Conservation (phyloP, 129 eudicot genomes). For the Logfia minima region DNA sequence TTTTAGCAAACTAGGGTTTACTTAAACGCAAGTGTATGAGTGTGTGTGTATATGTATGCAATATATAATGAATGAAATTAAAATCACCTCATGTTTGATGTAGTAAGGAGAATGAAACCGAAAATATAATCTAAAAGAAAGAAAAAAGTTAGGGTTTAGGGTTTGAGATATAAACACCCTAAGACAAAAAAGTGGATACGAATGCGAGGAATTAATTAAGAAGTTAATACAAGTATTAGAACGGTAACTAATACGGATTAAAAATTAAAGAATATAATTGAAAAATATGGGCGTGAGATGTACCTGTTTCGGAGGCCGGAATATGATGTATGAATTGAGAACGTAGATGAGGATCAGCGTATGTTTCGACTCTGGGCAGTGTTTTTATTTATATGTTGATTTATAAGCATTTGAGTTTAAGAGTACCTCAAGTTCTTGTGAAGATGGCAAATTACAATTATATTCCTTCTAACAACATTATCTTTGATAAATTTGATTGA, state of each 20-base stretch:
- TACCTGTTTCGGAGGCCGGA: too few relatives aligned
- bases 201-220: background rate
- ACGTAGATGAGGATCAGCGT: too few relatives aligned
- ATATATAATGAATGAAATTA: background rate
- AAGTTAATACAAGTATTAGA: background rate
- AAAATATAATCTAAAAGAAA: conserved; percentile 19
- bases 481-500: too few relatives aligned
- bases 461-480: too few relatives aligned
- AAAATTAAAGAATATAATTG: background rate
- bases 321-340: too few relatives aligned
- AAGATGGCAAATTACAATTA: too few relatives aligned
- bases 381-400: too few relatives aligned
- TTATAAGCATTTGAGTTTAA: too few relatives aligned
- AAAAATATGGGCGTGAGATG: too few relatives aligned
- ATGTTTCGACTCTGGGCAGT: too few relatives aligned
- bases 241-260: background rate
- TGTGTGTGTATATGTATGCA: background rate
- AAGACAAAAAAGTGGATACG: background rate
- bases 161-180: conserved; percentile 5
- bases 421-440: too few relatives aligned
- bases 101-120: background rate
- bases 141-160: conserved; percentile 34
- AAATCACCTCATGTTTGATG: conserved; percentile 31
- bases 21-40: background rate
- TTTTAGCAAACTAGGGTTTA: conserved; percentile 23